These are phyloP conservation scores for Apiosordaria backusii DNA, from an alignment of 495 filamentous ascomycete species.

Conservation along the genomic window DNA sequence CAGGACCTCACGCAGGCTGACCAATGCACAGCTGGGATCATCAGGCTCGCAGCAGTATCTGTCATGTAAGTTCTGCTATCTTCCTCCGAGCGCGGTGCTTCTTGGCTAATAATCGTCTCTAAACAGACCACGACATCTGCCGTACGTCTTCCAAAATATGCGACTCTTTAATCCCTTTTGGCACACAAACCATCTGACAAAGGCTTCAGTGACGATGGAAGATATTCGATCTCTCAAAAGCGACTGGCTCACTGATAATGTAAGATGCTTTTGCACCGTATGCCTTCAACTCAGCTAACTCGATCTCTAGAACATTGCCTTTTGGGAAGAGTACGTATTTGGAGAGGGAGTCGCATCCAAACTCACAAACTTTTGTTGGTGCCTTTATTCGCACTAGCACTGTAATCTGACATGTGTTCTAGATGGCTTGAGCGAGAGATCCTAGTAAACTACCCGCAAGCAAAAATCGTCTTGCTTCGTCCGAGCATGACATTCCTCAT, in stretches of 20 bases:
- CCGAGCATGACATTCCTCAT: conserved; percentile 94
- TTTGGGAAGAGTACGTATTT: conserved; percentile 90
- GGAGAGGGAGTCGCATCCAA: not conserved
- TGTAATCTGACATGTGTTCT: conserved; percentile 11
- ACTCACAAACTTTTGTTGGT: not conserved
- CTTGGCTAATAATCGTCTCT: conserved; percentile 8
- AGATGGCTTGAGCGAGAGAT: conserved; percentile 90
- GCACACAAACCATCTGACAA: conserved; percentile 14
- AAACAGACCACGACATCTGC: conserved; percentile 43
- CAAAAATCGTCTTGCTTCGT: conserved; percentile 85
- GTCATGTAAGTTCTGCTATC: conserved; percentile 36
- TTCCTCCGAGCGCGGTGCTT: not conserved
- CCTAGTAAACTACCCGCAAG: conserved; percentile 67
- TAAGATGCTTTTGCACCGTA: conserved; percentile 43
- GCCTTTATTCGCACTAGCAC: not conserved
- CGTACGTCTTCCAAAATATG: conserved; percentile 29
- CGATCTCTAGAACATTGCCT: conserved; percentile 68
- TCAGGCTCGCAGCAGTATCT: conserved; percentile 39
- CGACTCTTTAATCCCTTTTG: not conserved
- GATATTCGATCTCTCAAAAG: conserved; percentile 83
- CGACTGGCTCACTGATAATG: conserved; percentile 99
- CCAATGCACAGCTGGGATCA: conserved; percentile 21
- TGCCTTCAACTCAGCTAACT: conserved; percentile 18
- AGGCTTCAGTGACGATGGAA: conserved; percentile 50
- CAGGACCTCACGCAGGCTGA: conserved; percentile 10